Evolutionary conservation across 2,329 filamentous ascomycete genomes (phyloP).

Genomic region (Colletotrichum abscissum): DNA sequence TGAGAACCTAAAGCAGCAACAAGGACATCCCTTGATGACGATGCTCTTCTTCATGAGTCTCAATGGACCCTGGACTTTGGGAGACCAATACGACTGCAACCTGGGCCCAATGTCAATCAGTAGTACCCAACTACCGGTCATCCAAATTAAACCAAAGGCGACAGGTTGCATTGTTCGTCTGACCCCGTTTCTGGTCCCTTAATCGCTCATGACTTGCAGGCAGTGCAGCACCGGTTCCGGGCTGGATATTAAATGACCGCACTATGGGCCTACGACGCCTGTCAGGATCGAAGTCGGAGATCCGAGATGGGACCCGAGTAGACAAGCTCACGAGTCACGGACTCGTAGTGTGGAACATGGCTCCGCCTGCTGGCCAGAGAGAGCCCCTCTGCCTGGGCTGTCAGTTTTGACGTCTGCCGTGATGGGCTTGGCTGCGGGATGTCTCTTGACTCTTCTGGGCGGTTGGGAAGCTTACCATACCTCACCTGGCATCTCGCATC

Average conservation of each 20-base stretch:
- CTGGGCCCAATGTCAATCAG: neutral
- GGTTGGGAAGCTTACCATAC: constrained; percentile 2
- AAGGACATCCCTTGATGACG: neutral
- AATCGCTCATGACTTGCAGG: constrained; percentile 20
- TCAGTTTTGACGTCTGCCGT: neutral
- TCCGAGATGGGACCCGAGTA: constrained; percentile 11
- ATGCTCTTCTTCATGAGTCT: neutral
- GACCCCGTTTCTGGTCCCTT: neutral
- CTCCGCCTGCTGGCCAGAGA: constrained; percentile 9
- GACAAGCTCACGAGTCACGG: too few relatives aligned
- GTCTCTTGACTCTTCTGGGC: neutral
- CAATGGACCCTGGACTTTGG: neutral
- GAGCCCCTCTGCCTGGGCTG: neutral
- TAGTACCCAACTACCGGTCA: constrained; percentile 1
- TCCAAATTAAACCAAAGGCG: neutral
- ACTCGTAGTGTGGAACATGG: constrained; percentile 3
- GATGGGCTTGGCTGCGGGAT: constrained; percentile 3
- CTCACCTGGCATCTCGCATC: neutral
- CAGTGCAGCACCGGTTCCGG: constrained; percentile 22
- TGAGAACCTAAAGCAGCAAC: neutral
- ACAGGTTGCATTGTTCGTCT: constrained; percentile 4
- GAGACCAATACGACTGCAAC: neutral
- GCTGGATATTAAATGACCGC: constrained; percentile 8
- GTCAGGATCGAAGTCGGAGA: constrained; percentile 13
- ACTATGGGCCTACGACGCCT: neutral